Evolutionary conservation across 73 alveolate genomes (phyloP), one percentile per base, ranked within the genome.

Genomic region (Uronychia setigera): DNA sequence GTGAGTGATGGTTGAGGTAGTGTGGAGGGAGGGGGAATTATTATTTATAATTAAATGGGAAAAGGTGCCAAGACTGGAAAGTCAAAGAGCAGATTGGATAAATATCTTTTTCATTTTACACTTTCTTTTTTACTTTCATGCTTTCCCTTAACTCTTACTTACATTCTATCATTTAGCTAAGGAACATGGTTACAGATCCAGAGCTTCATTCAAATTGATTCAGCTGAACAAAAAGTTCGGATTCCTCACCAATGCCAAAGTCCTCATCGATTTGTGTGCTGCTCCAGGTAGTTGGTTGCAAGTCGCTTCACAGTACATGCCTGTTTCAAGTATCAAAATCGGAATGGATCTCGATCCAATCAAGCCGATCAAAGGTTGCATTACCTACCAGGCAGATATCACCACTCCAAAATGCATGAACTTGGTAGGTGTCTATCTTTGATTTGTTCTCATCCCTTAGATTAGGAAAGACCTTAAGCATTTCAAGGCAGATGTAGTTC

Each of bases 211-310:
- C 94, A 98, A 98, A 90, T 86, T 98, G 87, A 97, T 98, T 79
- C 97, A 98, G 92, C 94, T 98, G 80, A 97, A 98, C 82, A 93
- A 96, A 83, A 97, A 96, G 91, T 98, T 93, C 92, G 96, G 93
- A 80, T 95, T 98, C 89, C 93, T 98, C 31, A 91, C 95, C 78
- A 90, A 93, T 9, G 97, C 99, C 33, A 97, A 97, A 81, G 98
- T 95, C 33, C 92, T 97, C 67, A 95, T 99, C 31, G 99, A 99
- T 96, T 97, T 99, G 80, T 99, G 99, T 93, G 99, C 99, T 29
- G 99, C 99, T 27, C 99, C 99, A 57, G 99, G 99, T 27, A 99
- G 99, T 0, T 99, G 99, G 99, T 87, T 94, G 58, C 98, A 96
- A 92, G 98, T 96, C 13, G 98, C 98, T 35, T 86, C 96, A 83